Conservation (phyloP, 148 eudicot genomes). For the Arbutus unedo region DNA sequence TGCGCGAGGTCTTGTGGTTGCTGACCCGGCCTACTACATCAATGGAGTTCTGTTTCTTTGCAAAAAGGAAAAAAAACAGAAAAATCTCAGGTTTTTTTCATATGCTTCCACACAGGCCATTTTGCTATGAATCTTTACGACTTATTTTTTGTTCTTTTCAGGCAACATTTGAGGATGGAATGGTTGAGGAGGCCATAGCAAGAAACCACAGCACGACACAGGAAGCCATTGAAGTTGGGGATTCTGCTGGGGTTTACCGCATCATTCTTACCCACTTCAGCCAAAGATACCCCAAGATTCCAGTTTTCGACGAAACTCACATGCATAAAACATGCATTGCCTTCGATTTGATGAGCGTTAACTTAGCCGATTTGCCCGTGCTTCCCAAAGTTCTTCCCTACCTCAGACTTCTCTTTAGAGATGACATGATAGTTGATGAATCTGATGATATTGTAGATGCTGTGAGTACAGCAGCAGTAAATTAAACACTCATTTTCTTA, state of each 20-base stretch:
- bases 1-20: no score
- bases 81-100: background rate
- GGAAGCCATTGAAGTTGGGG: slow-evolving; percentile 85
- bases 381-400: slow-evolving; percentile 78
- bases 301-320: slow-evolving; percentile 68
- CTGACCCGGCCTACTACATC: no score
- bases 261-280: slow-evolving; percentile 93
- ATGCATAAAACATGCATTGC: slow-evolving; percentile 87
- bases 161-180: slow-evolving; percentile 93
- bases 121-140: background rate
- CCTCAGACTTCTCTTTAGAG: slow-evolving; percentile 62
- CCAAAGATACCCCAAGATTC: slow-evolving; percentile 92
- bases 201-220: slow-evolving; percentile 90
- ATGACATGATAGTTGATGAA: slow-evolving; percentile 72
- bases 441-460: slow-evolving; percentile 45
- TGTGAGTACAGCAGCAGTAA: slow-evolving; percentile 34
- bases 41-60: background rate
- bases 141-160: slow-evolving; percentile 23
- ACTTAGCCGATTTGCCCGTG: slow-evolving; percentile 72
- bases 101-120: background rate
- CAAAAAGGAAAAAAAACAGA: background rate
- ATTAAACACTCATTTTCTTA: background rate
- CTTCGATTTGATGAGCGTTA: slow-evolving; percentile 89
- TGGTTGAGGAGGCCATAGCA: slow-evolving; percentile 86
- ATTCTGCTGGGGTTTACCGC: slow-evolving; percentile 75